These are phyloP conservation scores for Juncus effusus DNA, from an alignment of 176 grass and related monocot genomes.

Conservation along the genomic window DNA sequence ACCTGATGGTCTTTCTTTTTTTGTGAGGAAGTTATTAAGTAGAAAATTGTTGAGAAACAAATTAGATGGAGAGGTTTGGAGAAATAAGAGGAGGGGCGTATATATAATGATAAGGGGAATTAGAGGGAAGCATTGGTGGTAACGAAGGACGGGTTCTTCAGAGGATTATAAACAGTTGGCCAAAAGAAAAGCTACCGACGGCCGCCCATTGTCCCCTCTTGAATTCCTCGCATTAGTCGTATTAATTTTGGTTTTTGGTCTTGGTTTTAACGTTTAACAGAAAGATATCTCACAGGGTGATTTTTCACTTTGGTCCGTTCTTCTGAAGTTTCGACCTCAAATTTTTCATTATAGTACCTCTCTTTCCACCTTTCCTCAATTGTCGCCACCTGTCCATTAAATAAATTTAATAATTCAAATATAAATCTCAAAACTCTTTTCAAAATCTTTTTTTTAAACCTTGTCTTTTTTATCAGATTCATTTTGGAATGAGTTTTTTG, in stretches of 20 bases:
- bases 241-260: too few relatives aligned
- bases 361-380: slow-evolving; percentile 42
- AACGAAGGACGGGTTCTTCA: not conserved
- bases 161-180: slow-evolving; percentile 12
- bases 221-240: not conserved
- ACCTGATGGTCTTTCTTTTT: slow-evolving; percentile 30
- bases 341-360: slow-evolving; percentile 54
- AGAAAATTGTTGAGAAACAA: not conserved
- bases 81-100: not conserved
- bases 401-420: slow-evolving; percentile 3
- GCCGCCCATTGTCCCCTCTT: slow-evolving; percentile 14
- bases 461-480: not conserved
- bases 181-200: not conserved
- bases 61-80: not conserved
- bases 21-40: too few relatives aligned
- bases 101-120: not conserved
- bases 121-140: slow-evolving; percentile 4
- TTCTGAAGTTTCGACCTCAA: slow-evolving; percentile 23
- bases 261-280: not conserved
- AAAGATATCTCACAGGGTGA: slow-evolving; percentile 35
- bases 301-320: slow-evolving; percentile 34
- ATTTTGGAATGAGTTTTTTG: not conserved
- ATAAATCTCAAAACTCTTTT: slow-evolving; percentile 12
- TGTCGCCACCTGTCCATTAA: slow-evolving; percentile 16
- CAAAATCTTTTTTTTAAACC: slow-evolving; percentile 1